Conservation (phyloP, 176 grass and related monocot genomes). For the Secale cereale region DNA sequence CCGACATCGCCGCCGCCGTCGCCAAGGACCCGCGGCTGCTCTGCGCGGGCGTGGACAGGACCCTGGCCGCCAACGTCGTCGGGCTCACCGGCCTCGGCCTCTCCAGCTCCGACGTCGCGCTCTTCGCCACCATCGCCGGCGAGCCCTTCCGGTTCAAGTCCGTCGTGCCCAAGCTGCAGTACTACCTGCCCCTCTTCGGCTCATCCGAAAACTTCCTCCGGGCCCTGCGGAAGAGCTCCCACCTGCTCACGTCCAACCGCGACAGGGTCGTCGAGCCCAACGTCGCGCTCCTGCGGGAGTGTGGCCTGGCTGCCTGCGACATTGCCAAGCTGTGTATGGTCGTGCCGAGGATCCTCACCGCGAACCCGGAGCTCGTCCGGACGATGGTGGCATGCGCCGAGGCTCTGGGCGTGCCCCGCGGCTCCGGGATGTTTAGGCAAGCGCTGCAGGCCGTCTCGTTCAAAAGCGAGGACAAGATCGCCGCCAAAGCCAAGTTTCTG, state of each 20-base stretch:
- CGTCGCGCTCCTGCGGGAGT: background rate
- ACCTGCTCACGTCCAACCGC: background rate
- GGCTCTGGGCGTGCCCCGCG: background rate
- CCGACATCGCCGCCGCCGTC: background rate
- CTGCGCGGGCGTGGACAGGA: background rate
- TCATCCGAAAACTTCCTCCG: background rate
- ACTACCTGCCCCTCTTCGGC: background rate
- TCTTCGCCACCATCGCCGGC: background rate
- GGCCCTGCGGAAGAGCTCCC: background rate
- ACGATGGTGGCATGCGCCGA: background rate
- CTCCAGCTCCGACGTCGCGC: background rate
- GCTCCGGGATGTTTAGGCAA: background rate
- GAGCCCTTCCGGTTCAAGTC: background rate
- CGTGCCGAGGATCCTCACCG: background rate
- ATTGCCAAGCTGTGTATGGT: background rate
- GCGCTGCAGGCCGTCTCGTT: background rate
- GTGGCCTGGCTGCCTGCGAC: background rate
- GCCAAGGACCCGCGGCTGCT: background rate
- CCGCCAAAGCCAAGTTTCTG: background rate
- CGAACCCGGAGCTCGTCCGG: background rate
- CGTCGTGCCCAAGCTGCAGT: background rate
- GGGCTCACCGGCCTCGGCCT: background rate
- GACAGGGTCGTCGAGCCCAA: background rate
- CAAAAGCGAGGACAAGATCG: background rate
- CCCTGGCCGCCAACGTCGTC: background rate